These are phyloP conservation scores for Thelonectria rubi DNA, from an alignment of 2,329 filamentous ascomycete species.

Conservation along the genomic window DNA sequence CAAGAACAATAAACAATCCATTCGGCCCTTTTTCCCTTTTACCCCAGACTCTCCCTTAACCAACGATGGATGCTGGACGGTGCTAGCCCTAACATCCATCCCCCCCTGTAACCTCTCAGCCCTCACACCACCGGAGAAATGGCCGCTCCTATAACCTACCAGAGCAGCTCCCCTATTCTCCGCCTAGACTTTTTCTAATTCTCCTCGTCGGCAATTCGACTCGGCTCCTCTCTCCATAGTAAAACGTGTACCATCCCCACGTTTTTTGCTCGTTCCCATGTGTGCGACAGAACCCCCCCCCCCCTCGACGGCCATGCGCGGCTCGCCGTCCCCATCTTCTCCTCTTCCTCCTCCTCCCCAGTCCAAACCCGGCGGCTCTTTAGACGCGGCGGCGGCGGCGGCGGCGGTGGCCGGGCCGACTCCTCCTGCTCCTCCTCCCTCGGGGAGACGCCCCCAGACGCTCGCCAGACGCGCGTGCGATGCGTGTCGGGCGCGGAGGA, in stretches of 20 bases:
- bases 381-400: neutral
- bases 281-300: too few species aligned
- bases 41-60: slow-evolving; percentile 6
- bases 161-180: too few species aligned
- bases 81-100: too few species aligned
- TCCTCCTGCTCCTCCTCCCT: neutral
- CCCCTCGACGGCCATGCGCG: slow-evolving; percentile 10
- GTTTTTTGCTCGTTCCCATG: neutral
- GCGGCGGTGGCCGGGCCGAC: neutral
- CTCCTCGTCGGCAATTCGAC: slow-evolving; percentile 17
- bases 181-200: slow-evolving; percentile 11
- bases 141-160: too few species aligned
- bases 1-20: neutral
- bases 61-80: too few species aligned
- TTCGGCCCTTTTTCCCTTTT: slow-evolving; percentile 11
- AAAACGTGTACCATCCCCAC: neutral
- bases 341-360: too few species aligned
- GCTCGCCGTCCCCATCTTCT: slow-evolving; percentile 12
- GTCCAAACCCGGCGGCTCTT: neutral
- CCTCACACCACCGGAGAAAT: slow-evolving; percentile 19
- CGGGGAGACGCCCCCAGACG: slow-evolving; percentile 13
- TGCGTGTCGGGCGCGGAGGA: slow-evolving; percentile 37
- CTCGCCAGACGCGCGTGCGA: slow-evolving; percentile 39
- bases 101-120: neutral
- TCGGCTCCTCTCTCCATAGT: neutral